Evolutionary conservation across 441 rosid species (phyloP).

Genomic region (California macrophylla): DNA sequence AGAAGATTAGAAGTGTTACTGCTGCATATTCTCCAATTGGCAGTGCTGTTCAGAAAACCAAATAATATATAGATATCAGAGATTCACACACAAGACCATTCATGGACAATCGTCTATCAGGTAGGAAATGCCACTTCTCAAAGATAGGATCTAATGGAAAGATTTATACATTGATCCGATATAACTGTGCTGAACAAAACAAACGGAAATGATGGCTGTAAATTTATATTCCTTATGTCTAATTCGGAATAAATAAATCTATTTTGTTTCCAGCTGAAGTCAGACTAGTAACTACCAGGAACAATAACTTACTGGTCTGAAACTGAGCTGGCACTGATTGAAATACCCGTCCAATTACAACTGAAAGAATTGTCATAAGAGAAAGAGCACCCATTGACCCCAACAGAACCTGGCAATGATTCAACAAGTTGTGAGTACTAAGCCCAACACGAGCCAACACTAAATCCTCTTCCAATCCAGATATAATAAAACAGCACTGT

Average conservation of each 20-base stretch:
- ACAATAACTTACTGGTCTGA: conserved; percentile 62
- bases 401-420: conserved; percentile 70
- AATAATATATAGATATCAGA: conserved; percentile 18
- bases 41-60: conserved; percentile 45
- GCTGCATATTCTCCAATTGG: conserved; percentile 97
- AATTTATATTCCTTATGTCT: background rate
- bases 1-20: conserved; percentile 71
- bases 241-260: background rate
- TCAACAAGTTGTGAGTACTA: conserved; percentile 16
- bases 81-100: background rate
- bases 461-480: background rate
- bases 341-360: conserved; percentile 73
- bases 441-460: background rate
- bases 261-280: background rate
- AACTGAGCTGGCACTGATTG: conserved; percentile 90
- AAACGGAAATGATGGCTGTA: too few species aligned
- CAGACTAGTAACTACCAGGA: conserved; percentile 9
- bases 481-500: background rate
- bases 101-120: background rate
- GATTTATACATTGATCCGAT: too few species aligned
- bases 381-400: conserved; percentile 97
- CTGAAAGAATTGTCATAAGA: conserved; percentile 83
- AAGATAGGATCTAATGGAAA: background rate
- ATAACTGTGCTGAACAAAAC: too few species aligned
- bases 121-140: background rate